Evolutionary conservation across 495 filamentous ascomycete genomes (phyloP).

Genomic region (Lindgomyces ingoldianus): DNA sequence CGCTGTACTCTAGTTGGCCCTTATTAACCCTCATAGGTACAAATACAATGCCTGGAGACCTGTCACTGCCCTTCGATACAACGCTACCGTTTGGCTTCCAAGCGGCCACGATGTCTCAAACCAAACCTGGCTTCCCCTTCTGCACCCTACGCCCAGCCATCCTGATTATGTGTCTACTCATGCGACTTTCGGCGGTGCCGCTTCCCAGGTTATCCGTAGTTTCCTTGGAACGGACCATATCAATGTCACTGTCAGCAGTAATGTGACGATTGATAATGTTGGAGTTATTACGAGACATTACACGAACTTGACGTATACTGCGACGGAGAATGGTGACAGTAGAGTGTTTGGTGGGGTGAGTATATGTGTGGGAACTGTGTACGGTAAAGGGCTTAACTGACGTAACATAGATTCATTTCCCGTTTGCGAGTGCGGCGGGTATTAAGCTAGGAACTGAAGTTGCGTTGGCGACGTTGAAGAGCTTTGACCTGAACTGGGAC

Average conservation of each 20-base stretch:
- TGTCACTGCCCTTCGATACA: conserved; percentile 42
- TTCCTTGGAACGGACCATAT: conserved; percentile 38
- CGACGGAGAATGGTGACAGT: conserved; percentile 40
- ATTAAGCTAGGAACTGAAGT: conserved; percentile 30
- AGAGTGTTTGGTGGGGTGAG: conserved; percentile 44
- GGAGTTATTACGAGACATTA: conserved; percentile 41
- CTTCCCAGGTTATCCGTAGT: conserved; percentile 34
- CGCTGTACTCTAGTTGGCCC: neutral
- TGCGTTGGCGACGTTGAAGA: conserved; percentile 8
- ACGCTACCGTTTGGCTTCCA: conserved; percentile 32
- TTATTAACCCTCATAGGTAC: conserved; percentile 15
- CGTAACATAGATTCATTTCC: conserved; percentile 41
- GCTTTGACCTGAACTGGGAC: conserved; percentile 15
- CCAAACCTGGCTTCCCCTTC: conserved; percentile 41
- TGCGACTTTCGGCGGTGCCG: conserved; percentile 45
- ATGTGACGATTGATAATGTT: conserved; percentile 40
- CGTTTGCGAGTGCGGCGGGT: conserved; percentile 37
- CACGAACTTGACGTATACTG: conserved; percentile 36
- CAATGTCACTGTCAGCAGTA: conserved; percentile 38
- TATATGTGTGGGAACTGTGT: conserved; percentile 19
- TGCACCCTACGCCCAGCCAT: conserved; percentile 44
- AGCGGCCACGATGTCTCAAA: conserved; percentile 35
- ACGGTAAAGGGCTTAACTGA: neutral
- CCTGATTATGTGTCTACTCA: conserved; percentile 46
- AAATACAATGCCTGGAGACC: conserved; percentile 42